These are phyloP conservation scores for Cucumis cinereus DNA, from an alignment of 306 rosid species.

Conservation along the genomic window DNA sequence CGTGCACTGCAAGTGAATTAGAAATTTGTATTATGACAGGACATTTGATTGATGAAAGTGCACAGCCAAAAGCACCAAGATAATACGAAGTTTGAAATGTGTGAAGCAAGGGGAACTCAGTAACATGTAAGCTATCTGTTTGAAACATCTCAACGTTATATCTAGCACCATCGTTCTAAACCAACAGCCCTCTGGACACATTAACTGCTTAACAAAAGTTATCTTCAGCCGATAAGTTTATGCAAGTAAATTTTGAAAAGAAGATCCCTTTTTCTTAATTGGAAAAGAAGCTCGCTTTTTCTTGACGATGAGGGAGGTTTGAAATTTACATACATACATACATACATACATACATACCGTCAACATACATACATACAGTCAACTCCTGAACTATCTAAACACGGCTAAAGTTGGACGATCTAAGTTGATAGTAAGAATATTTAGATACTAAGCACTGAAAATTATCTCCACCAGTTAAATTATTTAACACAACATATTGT, in stretches of 20 bases:
- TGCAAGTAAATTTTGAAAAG: no score
- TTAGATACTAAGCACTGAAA: background rate
- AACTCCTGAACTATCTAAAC: background rate
- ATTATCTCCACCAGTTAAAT: background rate
- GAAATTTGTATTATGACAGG: background rate
- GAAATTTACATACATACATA: background rate
- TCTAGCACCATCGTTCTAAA: background rate
- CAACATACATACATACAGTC: background rate
- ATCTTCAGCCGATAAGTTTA: background rate
- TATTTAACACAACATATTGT: background rate
- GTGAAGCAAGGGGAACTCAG: background rate
- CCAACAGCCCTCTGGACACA: background rate
- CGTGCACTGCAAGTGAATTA: conserved; percentile 49
- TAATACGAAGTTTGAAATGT: background rate
- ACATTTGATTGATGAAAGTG: background rate
- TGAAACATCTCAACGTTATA: background rate
- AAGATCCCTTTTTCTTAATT: background rate
- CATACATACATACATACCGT: background rate
- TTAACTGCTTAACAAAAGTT: background rate
- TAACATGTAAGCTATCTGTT: background rate
- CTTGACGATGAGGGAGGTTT: background rate
- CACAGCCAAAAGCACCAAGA: background rate
- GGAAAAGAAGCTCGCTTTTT: background rate
- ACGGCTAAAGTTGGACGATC: background rate
- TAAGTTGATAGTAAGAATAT: background rate